Evolutionary conservation across 148 eudicot genomes (phyloP).

Genomic region (Vaccinium vitisidaea): DNA sequence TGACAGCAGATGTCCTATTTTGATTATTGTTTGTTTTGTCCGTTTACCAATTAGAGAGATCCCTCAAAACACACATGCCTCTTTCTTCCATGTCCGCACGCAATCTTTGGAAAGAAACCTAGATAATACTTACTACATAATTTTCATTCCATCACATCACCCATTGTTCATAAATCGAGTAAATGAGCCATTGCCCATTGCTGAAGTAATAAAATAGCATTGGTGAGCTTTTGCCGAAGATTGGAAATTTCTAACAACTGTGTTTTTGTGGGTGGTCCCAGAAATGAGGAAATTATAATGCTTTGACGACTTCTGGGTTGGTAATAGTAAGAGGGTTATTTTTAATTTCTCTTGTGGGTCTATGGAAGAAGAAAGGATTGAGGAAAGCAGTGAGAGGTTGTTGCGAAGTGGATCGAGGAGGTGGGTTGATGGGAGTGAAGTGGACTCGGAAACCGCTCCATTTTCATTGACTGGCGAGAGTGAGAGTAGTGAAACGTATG

Average conservation of each 20-base stretch:
- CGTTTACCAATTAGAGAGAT: background rate
- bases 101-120: background rate
- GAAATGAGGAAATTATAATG: background rate
- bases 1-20: too few species aligned
- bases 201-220: background rate
- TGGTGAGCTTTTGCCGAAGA: background rate
- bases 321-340: background rate
- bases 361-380: slow-evolving; percentile 63
- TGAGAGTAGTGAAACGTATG: slow-evolving; percentile 40
- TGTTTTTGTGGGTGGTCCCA: background rate
- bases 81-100: background rate
- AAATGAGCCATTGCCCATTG: background rate
- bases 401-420: slow-evolving; percentile 39
- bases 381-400: slow-evolving; percentile 49
- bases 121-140: background rate
- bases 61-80: background rate
- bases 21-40: too few species aligned
- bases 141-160: background rate
- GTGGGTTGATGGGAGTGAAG: slow-evolving; percentile 98
- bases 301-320: background rate
- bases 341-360: background rate
- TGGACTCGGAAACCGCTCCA: slow-evolving; percentile 55
- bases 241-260: background rate
- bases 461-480: slow-evolving; percentile 49
- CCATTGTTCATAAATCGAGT: background rate